Conservation (phyloP, 176 grass and related monocot genomes). For the Musa schizocarpa region DNA sequence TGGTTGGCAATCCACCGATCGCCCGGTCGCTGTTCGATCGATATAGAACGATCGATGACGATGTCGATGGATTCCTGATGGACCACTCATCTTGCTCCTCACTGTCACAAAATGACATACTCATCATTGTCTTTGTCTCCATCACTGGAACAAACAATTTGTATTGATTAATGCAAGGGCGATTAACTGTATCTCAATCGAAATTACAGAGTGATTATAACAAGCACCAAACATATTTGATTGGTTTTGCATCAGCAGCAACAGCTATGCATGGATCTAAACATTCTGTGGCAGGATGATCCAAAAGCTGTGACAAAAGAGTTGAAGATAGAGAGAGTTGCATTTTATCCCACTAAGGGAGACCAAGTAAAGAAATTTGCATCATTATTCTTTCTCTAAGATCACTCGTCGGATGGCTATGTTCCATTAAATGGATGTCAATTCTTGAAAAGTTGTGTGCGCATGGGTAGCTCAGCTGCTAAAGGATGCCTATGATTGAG, state of each 20-base stretch:
- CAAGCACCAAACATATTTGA: too few species aligned
- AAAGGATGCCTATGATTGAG: too few species aligned
- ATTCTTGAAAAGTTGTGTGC: neutral
- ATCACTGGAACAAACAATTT: neutral
- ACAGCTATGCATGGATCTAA: too few species aligned
- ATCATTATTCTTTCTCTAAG: too few species aligned
- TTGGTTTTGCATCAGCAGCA: too few species aligned
- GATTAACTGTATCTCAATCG: neutral
- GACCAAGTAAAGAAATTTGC: too few species aligned
- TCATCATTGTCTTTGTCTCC: conserved; percentile 1
- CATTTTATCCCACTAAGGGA: too few species aligned
- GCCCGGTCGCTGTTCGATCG: neutral
- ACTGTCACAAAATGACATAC: neutral
- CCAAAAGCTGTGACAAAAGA: too few species aligned
- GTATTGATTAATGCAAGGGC: neutral
- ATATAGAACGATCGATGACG: neutral
- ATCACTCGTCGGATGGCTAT: neutral
- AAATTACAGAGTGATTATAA: neutral
- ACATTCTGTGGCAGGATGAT: too few species aligned
- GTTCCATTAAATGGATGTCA: neutral
- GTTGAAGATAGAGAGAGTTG: too few species aligned
- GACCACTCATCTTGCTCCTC: neutral
- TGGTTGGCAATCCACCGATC: too few species aligned
- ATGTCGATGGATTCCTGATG: neutral
- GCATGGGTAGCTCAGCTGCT: neutral